phyloP scores from a whole-genome alignment of 768 basidiomycete genomes.

The Cyclocybe aegerita region DNA sequence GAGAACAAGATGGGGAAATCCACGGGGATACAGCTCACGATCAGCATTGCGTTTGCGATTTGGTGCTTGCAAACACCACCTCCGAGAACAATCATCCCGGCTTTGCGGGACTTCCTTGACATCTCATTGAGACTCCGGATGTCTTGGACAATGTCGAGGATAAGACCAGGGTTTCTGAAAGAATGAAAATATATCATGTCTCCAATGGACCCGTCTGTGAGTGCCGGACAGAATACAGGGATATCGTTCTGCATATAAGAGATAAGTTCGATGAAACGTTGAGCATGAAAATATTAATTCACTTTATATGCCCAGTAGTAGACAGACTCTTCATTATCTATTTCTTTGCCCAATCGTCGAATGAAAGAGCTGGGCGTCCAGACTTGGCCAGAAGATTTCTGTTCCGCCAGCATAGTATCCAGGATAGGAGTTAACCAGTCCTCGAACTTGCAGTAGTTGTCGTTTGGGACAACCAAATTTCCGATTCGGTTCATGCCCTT shows the following conservation, averaged over 20 bases:
- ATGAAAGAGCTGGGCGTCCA: conserved; percentile 98
- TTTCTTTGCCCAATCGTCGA: conserved; percentile 91
- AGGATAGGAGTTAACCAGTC: conserved; percentile 98
- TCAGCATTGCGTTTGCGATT: conserved; percentile 99
- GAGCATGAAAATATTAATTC: conserved; percentile 30
- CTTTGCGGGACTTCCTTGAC: conserved; percentile 82
- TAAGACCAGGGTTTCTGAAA: conserved; percentile 80
- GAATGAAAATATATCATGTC: conserved; percentile 99
- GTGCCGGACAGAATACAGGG: conserved; percentile 96
- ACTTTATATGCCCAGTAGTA: conserved; percentile 99
- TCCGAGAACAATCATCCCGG: conserved; percentile 97
- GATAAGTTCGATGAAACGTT: not conserved
- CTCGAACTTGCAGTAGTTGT: conserved; percentile 99
- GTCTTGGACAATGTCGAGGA: conserved; percentile 93
- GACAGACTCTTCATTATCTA: conserved; percentile 94
- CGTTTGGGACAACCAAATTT: conserved; percentile 94
- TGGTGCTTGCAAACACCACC: conserved; percentile 99
- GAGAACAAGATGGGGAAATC: not conserved
- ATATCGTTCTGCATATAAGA: conserved; percentile 81
- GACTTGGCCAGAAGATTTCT: conserved; percentile 60
- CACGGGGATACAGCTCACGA: conserved; percentile 50
- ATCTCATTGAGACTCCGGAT: conserved; percentile 91
- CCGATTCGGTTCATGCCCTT: conserved; percentile 97
- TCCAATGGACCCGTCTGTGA: conserved; percentile 97
- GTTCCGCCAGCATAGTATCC: conserved; percentile 87